phyloP scores from a whole-genome alignment of 2,329 filamentous ascomycete species.

The Colletotrichum eleusines region DNA sequence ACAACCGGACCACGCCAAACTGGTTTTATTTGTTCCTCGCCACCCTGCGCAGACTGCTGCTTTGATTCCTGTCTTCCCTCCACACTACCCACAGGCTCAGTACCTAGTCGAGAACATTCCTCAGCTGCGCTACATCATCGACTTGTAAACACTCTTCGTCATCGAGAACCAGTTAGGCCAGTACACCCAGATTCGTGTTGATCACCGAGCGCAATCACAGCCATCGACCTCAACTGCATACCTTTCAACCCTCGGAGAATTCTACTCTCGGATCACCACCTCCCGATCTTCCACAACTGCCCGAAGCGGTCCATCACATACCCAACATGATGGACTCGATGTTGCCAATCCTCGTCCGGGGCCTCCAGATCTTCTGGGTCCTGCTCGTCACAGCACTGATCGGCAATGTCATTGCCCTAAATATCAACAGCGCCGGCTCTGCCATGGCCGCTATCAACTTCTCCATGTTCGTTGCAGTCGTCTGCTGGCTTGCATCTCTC shows the following conservation, averaged over 20 bases:
- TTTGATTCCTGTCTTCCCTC: neutral
- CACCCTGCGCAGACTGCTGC: slow-evolving; percentile 16
- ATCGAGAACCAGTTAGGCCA: slow-evolving; percentile 16
- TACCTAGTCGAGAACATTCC: slow-evolving; percentile 4
- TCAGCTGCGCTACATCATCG: neutral
- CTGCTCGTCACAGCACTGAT: slow-evolving; percentile 67
- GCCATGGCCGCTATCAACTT: slow-evolving; percentile 68
- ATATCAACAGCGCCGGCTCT: slow-evolving; percentile 57
- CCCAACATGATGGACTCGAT: slow-evolving; percentile 52
- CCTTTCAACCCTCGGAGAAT: slow-evolving; percentile 1
- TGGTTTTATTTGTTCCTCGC: slow-evolving; percentile 34
- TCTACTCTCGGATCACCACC: neutral
- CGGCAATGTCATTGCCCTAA: slow-evolving; percentile 68
- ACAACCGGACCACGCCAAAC: slow-evolving; percentile 29
- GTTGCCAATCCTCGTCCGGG: slow-evolving; percentile 61
- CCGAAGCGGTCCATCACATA: neutral
- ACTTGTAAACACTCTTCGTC: slow-evolving; percentile 3
- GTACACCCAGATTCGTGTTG: slow-evolving; percentile 7
- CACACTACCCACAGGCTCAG: slow-evolving; percentile 17
- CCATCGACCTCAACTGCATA: slow-evolving; percentile 7
- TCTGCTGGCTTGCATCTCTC: slow-evolving; percentile 74
- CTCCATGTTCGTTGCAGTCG: slow-evolving; percentile 76
- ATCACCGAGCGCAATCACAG: neutral
- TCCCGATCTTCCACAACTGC: neutral
- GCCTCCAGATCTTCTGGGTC: slow-evolving; percentile 63